Percentiles rank a stretch among this genome's conserved stretches.
phyloP scores from a whole-genome alignment of 352 stramenopile genomes.

The Pythium utonaiense region DNA sequence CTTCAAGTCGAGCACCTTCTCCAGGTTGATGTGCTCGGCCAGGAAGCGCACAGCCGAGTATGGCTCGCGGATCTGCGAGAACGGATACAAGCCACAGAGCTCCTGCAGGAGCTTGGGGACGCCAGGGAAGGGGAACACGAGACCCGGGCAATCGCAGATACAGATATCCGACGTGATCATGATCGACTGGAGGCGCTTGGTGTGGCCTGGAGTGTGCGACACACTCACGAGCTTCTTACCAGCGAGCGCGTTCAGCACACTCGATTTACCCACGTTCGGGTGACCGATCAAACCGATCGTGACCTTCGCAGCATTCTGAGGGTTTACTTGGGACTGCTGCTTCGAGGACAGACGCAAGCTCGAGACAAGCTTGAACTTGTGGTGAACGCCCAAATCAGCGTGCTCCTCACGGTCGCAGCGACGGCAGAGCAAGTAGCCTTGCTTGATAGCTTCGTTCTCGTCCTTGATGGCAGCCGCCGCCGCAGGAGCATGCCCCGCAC shows the following conservation, averaged over 20 bases:
- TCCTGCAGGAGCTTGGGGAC: conserved; percentile 84
- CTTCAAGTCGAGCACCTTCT: conserved; percentile 70
- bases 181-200: conserved; percentile 83
- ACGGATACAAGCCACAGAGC: conserved; percentile 78
- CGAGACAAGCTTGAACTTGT: conserved; percentile 31
- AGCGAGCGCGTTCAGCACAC: conserved; percentile 79
- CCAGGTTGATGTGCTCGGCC: conserved; percentile 66
- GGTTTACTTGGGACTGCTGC: conserved; percentile 29
- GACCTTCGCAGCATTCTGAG: conserved; percentile 49
- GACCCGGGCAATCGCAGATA: conserved; percentile 83
- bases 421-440: conserved; percentile 61
- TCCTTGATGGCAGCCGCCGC: conserved; percentile 1
- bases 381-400: conserved; percentile 52
- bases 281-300: conserved; percentile 88
- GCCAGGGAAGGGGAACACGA: conserved; percentile 81
- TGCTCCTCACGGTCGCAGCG: conserved; percentile 76
- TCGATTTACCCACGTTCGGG: conserved; percentile 88
- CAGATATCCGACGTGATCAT: conserved; percentile 80
- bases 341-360: conserved; percentile 21
- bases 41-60: conserved; percentile 87
- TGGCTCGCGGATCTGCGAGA: conserved; percentile 86
- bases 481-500: conserved; percentile 29
- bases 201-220: conserved; percentile 83
- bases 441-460: conserved; percentile 44
- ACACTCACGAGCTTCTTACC: conserved; percentile 88